Percentiles rank a stretch among this genome's conserved stretches.
Evolutionary conservation across 2,329 filamentous ascomycete genomes (phyloP).

Genomic region (Diaporthe vaccinii): DNA sequence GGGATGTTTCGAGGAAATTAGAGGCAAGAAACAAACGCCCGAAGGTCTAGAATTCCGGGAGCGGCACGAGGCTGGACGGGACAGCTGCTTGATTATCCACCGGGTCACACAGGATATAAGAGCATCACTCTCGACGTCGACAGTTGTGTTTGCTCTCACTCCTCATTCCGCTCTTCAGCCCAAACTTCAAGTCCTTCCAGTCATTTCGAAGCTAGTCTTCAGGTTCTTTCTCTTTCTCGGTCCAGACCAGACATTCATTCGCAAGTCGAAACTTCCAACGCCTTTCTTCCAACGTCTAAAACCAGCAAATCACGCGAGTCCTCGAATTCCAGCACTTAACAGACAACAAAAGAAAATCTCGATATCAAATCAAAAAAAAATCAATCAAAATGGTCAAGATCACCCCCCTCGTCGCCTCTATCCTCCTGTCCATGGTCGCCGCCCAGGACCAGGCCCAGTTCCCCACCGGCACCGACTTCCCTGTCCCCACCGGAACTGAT

Average conservation of each 20-base stretch:
- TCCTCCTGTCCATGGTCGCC: constrained; percentile 38
- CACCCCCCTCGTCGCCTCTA: constrained; percentile 38
- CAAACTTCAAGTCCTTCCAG: constrained; percentile 35
- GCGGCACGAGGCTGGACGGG: constrained; percentile 11
- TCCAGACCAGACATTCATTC: constrained; percentile 40
- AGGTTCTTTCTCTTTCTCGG: constrained; percentile 38
- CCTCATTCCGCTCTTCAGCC: constrained; percentile 39
- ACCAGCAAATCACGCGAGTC: background rate
- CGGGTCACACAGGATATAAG: constrained; percentile 29
- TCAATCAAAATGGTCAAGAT: constrained; percentile 42
- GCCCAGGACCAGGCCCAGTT: constrained; percentile 29
- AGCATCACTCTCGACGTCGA: constrained; percentile 8
- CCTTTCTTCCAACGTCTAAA: constrained; percentile 26
- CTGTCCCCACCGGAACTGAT: constrained; percentile 37
- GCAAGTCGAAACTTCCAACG: constrained; percentile 38
- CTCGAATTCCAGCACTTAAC: background rate
- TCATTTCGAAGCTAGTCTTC: constrained; percentile 42
- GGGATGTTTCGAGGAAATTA: constrained; percentile 41
- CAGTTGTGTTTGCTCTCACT: background rate
- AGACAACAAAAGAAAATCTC: background rate
- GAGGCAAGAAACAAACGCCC: background rate
- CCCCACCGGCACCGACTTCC: constrained; percentile 22
- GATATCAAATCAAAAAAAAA: constrained; percentile 19
- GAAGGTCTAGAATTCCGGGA: constrained; percentile 3
- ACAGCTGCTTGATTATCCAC: background rate